A percentile compares a stretch with the other conserved stretches of the same genome.
Evolutionary conservation across 805 yeast genomes (phyloP).

Genomic region (Ogataea nakhonphanomensis): DNA sequence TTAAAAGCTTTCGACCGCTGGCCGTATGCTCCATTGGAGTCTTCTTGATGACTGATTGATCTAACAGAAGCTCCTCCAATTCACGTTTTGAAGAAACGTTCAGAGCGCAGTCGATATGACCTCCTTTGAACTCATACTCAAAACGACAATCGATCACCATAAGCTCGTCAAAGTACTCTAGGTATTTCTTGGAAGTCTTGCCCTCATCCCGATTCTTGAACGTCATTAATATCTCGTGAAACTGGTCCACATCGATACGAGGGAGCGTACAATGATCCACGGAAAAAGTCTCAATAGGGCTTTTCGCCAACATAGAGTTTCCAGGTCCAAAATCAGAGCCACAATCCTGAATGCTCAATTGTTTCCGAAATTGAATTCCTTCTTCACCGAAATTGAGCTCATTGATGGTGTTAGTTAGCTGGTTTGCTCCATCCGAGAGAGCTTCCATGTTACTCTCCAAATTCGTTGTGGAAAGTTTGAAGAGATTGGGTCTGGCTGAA

Average conservation of each 20-base stretch:
- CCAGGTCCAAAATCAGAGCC: conserved; percentile 11
- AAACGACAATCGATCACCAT: conserved; percentile 85
- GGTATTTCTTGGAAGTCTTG: conserved; percentile 27
- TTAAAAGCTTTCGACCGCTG: conserved; percentile 44
- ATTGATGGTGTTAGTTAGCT: conserved; percentile 26
- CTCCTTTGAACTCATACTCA: conserved; percentile 88
- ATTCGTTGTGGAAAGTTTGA: conserved; percentile 17
- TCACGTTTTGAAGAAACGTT: conserved; percentile 71
- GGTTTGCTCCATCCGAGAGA: conserved; percentile 24
- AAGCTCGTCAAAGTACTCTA: conserved; percentile 50
- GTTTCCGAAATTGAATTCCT: background rate
- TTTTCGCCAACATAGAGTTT: conserved; percentile 27
- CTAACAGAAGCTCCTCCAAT: conserved; percentile 55
- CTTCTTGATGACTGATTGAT: conserved; percentile 16
- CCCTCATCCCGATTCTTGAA: conserved; percentile 37
- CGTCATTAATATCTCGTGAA: conserved; percentile 49
- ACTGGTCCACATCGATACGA: conserved; percentile 57
- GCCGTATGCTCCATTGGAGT: conserved; percentile 26
- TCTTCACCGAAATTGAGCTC: conserved; percentile 9
- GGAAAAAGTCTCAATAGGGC: conserved; percentile 40
- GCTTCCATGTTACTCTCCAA: conserved; percentile 10
- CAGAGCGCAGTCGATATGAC: conserved; percentile 82
- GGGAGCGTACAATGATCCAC: conserved; percentile 63
- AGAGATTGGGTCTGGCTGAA: conserved; percentile 9
- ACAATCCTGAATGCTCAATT: conserved; percentile 15